Conservation (phyloP, 2,329 filamentous ascomycete genomes). For the Colletotrichum sp. region DNA sequence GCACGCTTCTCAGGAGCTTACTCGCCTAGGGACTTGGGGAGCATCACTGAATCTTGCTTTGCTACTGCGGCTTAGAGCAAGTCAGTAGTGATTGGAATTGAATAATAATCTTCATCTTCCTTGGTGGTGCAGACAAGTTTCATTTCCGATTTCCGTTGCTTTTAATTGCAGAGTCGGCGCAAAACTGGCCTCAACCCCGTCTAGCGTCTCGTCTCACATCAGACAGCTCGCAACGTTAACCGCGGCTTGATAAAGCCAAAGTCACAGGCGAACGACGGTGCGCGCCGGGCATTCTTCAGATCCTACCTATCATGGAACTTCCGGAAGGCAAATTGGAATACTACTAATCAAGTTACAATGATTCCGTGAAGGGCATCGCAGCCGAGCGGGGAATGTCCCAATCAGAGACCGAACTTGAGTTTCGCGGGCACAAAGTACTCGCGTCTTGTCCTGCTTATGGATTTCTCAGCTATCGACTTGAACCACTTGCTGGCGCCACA, state of each 20-base stretch:
- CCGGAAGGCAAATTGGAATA: not conserved
- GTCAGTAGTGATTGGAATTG: not conserved
- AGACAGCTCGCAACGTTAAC: not conserved
- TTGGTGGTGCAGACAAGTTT: not conserved
- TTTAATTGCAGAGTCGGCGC: not conserved
- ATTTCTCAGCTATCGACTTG: not conserved
- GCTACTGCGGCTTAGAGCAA: not conserved
- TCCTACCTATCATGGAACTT: no score
- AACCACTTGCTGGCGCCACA: not conserved
- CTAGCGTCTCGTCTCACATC: not conserved
- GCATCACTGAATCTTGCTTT: not conserved
- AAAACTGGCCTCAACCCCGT: not conserved
- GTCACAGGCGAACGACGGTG: no score
- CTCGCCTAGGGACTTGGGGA: constrained; percentile 1
- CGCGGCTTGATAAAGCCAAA: no score
- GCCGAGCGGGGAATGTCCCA: fast-evolving
- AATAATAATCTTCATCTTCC: not conserved
- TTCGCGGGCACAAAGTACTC: not conserved
- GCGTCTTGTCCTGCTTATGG: not conserved
- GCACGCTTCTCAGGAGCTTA: not conserved
- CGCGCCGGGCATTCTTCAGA: no score
- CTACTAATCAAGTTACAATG: not conserved
- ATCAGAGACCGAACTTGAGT: fast-evolving
- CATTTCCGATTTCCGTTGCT: not conserved
- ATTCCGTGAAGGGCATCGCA: fast-evolving